Evolutionary conservation across 768 basidiomycete genomes (phyloP).

Genomic region (Psilocybe cubensis): DNA sequence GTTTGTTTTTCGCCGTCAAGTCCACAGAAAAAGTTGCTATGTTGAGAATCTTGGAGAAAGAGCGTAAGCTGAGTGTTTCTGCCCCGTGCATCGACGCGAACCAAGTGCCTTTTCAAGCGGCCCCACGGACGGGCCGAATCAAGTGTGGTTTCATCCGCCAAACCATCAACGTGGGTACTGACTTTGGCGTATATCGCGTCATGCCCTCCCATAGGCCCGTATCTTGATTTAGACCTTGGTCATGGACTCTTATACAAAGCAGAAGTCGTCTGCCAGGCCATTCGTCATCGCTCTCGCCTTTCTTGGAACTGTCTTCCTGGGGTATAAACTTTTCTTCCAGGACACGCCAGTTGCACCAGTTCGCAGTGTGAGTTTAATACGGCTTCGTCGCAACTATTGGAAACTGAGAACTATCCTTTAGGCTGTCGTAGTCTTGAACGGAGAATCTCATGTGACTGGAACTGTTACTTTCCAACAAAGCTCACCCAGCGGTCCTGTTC

Average conservation of each 20-base stretch:
- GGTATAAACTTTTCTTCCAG: slow-evolving; percentile 5
- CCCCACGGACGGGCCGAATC: not conserved
- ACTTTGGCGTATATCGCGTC: not conserved
- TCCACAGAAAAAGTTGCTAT: no score
- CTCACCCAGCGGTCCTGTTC: slow-evolving; percentile 51
- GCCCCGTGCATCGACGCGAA: no score
- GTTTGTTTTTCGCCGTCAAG: no score
- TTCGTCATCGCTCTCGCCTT: slow-evolving; percentile 1
- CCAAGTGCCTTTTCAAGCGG: no score
- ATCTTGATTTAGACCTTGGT: not conserved
- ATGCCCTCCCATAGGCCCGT: not conserved
- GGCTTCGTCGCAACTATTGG: not conserved
- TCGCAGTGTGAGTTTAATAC: not conserved
- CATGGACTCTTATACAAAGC: slow-evolving; percentile 12
- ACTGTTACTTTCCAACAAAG: slow-evolving; percentile 69
- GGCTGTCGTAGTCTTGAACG: slow-evolving; percentile 59
- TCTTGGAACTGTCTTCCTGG: slow-evolving; percentile 6
- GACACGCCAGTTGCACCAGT: not conserved
- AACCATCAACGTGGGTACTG: not conserved
- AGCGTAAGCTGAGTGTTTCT: no score
- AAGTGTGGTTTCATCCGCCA: not conserved
- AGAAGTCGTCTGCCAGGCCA: slow-evolving; percentile 4
- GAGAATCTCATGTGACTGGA: slow-evolving; percentile 63
- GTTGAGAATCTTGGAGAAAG: no score
- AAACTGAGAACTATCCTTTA: slow-evolving; percentile 5